Percentiles rank a stretch among this genome's conserved stretches.
These are phyloP conservation scores for Eucalyptus victrix DNA, from an alignment of 345 rosid species.

Conservation along the genomic window DNA sequence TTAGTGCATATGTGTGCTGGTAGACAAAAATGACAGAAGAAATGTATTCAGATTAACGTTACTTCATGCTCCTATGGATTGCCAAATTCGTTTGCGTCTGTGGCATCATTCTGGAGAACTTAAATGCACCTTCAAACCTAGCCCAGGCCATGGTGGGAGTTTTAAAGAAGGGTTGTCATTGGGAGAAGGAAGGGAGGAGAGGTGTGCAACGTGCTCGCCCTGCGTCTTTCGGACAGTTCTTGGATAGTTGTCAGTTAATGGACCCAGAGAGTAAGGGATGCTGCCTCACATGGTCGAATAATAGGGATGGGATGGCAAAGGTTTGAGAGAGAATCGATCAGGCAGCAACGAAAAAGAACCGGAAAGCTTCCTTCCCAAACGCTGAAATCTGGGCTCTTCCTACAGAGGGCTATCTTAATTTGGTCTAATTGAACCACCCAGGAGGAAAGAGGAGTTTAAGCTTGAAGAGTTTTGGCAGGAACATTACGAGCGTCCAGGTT, in stretches of 20 bases:
- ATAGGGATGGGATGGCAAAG: background rate
- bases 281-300: background rate
- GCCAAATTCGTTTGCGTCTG: background rate
- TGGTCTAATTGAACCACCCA: too few species aligned
- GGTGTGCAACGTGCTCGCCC: fast-evolving
- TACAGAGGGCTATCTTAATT: background rate
- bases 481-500: too few species aligned
- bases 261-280: background rate
- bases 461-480: too few species aligned
- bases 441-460: too few species aligned
- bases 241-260: background rate
- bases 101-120: background rate
- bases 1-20: background rate
- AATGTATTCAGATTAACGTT: too few species aligned
- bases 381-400: too few species aligned
- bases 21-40: background rate
- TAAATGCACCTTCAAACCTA: background rate
- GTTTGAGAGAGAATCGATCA: fast-evolving
- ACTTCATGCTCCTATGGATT: background rate
- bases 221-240: background rate
- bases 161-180: background rate
- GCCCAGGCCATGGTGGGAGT: background rate
- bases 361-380: too few species aligned
- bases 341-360: fast-evolving
- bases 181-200: background rate